A percentile compares a stretch with the other conserved stretches of the same genome.
Evolutionary conservation across 2,329 filamentous ascomycete species (phyloP).

Genomic region (Colletotrichum brevisporum): DNA sequence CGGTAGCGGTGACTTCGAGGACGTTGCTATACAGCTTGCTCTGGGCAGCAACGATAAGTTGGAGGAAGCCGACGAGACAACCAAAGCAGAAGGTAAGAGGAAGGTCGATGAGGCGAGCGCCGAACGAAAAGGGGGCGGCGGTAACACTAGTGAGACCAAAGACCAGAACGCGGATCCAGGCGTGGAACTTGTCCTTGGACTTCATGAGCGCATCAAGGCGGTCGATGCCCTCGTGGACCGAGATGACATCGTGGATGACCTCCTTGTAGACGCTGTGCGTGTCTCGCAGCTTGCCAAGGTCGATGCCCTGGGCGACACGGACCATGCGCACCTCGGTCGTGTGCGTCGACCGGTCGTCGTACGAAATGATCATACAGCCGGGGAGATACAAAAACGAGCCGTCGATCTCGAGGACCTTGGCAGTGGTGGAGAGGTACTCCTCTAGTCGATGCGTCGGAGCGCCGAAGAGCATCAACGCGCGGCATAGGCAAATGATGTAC

Average conservation of each 20-base stretch:
- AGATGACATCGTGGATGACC: slow-evolving; percentile 72
- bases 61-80: slow-evolving; percentile 77
- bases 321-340: slow-evolving; percentile 78
- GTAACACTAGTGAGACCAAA: slow-evolving; percentile 81
- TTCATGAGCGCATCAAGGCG: slow-evolving; percentile 68
- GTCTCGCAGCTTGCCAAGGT: slow-evolving; percentile 73
- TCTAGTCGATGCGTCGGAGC: slow-evolving; percentile 92
- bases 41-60: slow-evolving; percentile 77
- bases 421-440: slow-evolving; percentile 89
- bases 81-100: slow-evolving; percentile 80
- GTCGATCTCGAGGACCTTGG: slow-evolving; percentile 86
- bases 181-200: slow-evolving; percentile 68
- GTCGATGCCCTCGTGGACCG: slow-evolving; percentile 69
- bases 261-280: slow-evolving; percentile 75
- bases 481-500: slow-evolving; percentile 87
- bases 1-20: slow-evolving; percentile 73
- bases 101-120: slow-evolving; percentile 78
- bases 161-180: slow-evolving; percentile 69
- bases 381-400: slow-evolving; percentile 87
- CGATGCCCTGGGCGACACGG: slow-evolving; percentile 69
- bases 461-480: slow-evolving; percentile 87
- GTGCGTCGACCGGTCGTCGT: slow-evolving; percentile 78
- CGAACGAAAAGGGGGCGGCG: slow-evolving; percentile 83
- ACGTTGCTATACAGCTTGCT: slow-evolving; percentile 79
- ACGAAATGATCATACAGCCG: slow-evolving; percentile 93